Base-by-base conservation (phyloP, 257 asterid genomes). In the Datura wrightii region DNA sequence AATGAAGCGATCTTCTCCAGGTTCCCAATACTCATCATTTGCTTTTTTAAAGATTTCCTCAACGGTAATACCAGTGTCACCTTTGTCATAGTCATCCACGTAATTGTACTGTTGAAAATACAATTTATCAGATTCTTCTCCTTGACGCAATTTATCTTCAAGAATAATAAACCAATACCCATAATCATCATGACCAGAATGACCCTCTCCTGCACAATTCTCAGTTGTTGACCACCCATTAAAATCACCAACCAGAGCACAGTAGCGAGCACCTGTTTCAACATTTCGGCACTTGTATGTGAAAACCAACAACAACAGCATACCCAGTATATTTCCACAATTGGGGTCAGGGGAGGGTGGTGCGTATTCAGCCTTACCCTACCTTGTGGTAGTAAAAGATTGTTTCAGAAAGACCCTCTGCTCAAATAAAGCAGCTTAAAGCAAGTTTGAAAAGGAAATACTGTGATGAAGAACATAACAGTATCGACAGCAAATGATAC, bases 1-100 rank as follows among this genome's bases (percentile, higher is more conserved):
- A 39, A 90, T 82, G 86, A 86, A 92, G 76, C 97, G 95, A 88
- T 96, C 99, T 92, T 96, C 98, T 82, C 99, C 99, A 55, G 98
- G 98, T 89, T 96, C 98, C 98, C 98, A 96, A 83, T 96, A 96
- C 89, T 94, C 97, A 56, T 96, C 98, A 88, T 91, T 92, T 2
- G 97, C 92, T 89, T 90, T 93, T 87, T 93, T 76, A 84, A 96
- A 93, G 55, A 92, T 82, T 88, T 96, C 98, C 84, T 94, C 97
- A 4, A 88, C 84, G 16, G 97, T 92, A 79, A 91, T 86, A 84
- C 98, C 97, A 83, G 90, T 91, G 86, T 96, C 98, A 34, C 99
- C 99, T 94, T 92, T 94, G 85, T 96, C 99, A 88, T 90, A 91
- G 37, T 94, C 98, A 84, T 94, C 97, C 70, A 88, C 87, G 19